Percentiles rank a stretch among this genome's conserved stretches.
phyloP scores from a whole-genome alignment of 805 yeast species.

The Lipomyces sp. region DNA sequence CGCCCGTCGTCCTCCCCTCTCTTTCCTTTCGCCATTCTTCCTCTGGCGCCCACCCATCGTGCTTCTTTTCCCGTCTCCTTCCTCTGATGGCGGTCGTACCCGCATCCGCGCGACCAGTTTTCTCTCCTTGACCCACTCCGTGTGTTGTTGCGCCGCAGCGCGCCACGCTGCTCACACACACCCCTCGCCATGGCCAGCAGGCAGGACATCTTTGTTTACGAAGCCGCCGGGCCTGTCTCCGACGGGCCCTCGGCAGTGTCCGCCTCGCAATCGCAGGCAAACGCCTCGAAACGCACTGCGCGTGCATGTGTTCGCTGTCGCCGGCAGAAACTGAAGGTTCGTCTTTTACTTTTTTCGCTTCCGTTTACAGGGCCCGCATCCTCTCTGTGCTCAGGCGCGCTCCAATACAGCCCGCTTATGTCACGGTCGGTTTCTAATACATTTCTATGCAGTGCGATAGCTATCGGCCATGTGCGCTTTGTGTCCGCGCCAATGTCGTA shows the following conservation, averaged over 20 bases:
- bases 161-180: not conserved
- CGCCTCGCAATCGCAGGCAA: not conserved
- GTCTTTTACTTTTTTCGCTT: not conserved
- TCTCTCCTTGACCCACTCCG: no score
- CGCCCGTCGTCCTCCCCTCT: no score
- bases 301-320: conserved; percentile 28
- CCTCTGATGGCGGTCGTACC: no score
- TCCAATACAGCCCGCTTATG: no score
- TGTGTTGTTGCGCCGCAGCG: no score
- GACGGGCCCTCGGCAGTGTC: not conserved
- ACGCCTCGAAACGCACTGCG: conserved; percentile 20
- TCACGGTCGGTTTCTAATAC: no score
- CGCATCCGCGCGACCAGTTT: no score
- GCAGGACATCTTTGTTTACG: conserved; percentile 22
- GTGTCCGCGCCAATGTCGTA: conserved; percentile 27
- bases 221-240: conserved; percentile 3
- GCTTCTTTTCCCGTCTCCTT: no score
- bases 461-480: conserved; percentile 28
- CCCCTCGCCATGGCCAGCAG: conserved; percentile 5
- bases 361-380: not conserved
- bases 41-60: no score
- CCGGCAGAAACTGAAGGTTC: conserved; percentile 24
- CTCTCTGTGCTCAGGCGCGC: not conserved
- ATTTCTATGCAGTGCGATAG: conserved; percentile 19
- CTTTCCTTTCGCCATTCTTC: no score